Percentiles rank a stretch among this genome's conserved stretches.
Evolutionary conservation across 1,139 yeast species (phyloP).

Genomic region (Debaryomycetaceae sp.): DNA sequence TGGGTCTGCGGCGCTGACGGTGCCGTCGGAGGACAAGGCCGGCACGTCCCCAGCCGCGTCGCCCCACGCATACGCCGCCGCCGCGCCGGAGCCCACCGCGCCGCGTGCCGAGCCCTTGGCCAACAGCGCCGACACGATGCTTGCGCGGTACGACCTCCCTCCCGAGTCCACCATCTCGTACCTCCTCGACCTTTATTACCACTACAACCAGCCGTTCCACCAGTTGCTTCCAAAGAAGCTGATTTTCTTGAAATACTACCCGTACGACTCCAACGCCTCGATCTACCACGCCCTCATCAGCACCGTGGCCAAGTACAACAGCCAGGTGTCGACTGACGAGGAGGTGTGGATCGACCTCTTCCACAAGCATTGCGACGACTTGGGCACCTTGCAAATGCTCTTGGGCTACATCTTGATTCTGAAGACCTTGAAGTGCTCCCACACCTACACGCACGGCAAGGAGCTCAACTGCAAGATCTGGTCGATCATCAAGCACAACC

Average conservation of each 20-base stretch:
- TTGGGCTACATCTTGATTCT: slow-evolving; percentile 18
- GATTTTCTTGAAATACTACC: slow-evolving; percentile 27
- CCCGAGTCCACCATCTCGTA: slow-evolving; percentile 29
- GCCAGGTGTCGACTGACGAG: slow-evolving; percentile 25
- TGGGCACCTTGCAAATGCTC: slow-evolving; percentile 24
- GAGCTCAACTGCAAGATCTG: slow-evolving; percentile 16
- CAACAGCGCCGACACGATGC: slow-evolving; percentile 1
- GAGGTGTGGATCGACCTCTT: slow-evolving; percentile 37
- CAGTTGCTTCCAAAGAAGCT: slow-evolving; percentile 42
- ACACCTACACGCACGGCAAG: slow-evolving; percentile 12
- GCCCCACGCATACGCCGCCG: too few species aligned
- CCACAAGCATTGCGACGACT: slow-evolving; percentile 31
- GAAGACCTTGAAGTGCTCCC: slow-evolving; percentile 13
- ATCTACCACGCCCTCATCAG: slow-evolving; percentile 46
- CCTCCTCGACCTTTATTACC: slow-evolving; percentile 45
- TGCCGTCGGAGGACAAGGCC: too few species aligned
- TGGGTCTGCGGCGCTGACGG: too few species aligned
- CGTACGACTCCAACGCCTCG: slow-evolving; percentile 27
- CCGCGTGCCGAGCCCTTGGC: too few species aligned
- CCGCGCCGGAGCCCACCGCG: too few species aligned
- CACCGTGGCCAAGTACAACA: slow-evolving; percentile 26
- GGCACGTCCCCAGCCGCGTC: too few species aligned
- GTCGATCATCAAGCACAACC: slow-evolving; percentile 22
- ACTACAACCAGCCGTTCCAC: slow-evolving; percentile 42
- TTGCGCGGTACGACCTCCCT: slow-evolving; percentile 36